Percentiles rank a stretch among this genome's conserved stretches.
phyloP scores from a whole-genome alignment of 1,284 basidiomycete genomes.

The Amylostereum areolatum region DNA sequence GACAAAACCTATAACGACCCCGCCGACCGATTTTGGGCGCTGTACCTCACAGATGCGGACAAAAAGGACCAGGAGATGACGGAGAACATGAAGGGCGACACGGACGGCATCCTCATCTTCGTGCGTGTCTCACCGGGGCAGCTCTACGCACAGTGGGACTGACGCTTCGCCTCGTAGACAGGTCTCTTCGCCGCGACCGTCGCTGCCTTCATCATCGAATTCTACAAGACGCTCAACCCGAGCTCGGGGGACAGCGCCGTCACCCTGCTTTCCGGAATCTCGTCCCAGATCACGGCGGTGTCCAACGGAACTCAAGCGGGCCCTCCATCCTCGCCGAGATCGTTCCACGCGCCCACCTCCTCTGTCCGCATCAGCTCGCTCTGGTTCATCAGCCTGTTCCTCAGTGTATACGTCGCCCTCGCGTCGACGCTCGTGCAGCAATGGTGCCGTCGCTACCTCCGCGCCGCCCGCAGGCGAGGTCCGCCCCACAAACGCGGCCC shows the following conservation, averaged over 20 bases:
- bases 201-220: conserved; percentile 39
- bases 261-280: too few relatives aligned
- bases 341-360: neutral
- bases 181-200: conserved; percentile 41
- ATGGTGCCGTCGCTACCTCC: neutral
- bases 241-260: too few relatives aligned
- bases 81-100: conserved; percentile 36
- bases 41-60: conserved; percentile 11
- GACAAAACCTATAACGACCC: neutral
- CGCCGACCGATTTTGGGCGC: conserved; percentile 7
- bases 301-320: too few relatives aligned
- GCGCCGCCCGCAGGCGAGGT: neutral
- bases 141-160: neutral
- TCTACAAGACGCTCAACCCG: too few relatives aligned
- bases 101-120: conserved; percentile 40
- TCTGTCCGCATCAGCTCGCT: conserved; percentile 5
- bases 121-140: conserved; percentile 16
- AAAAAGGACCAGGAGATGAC: conserved; percentile 8
- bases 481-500: neutral
- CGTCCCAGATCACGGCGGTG: too few relatives aligned
- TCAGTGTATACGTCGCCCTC: conserved; percentile 5
- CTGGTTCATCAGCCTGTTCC: conserved; percentile 9
- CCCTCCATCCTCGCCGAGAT: too few relatives aligned
- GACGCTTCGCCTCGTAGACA: conserved; percentile 13
- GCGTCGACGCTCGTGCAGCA: conserved; percentile 3